These are phyloP conservation scores for Exophiala sideris DNA, from an alignment of 2,329 filamentous ascomycete species.

Conservation along the genomic window DNA sequence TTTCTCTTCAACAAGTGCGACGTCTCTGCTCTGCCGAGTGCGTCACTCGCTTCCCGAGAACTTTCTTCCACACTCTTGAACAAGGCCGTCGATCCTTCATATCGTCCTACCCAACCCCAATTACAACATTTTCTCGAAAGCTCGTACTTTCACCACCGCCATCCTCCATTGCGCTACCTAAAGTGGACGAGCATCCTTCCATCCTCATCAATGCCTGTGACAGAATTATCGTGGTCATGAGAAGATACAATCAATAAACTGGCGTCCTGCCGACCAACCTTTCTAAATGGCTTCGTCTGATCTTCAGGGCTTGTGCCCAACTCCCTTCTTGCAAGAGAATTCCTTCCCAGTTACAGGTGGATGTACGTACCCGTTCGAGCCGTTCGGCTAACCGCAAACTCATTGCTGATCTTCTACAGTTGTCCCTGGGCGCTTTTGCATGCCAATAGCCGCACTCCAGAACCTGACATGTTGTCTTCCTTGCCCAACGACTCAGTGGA, in stretches of 20 bases:
- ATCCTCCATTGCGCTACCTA: conserved; percentile 5
- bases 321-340: conserved; percentile 65
- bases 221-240: conserved; percentile 16
- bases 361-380: conserved; percentile 53
- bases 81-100: conserved; percentile 8
- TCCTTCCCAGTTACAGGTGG: conserved; percentile 61
- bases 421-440: conserved; percentile 60
- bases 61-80: conserved; percentile 3
- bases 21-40: conserved; percentile 11
- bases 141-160: background rate
- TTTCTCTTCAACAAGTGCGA: conserved; percentile 11
- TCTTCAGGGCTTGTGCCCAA: conserved; percentile 54
- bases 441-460: conserved; percentile 42
- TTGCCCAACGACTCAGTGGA: conserved; percentile 81
- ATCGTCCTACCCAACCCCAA: conserved; percentile 16
- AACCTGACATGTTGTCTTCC: conserved; percentile 75
- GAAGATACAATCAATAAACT: conserved; percentile 13
- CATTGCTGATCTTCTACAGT: conserved; percentile 46
- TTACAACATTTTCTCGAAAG: conserved; percentile 8
- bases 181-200: background rate
- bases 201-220: background rate
- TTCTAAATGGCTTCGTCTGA: conserved; percentile 13
- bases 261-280: conserved; percentile 13
- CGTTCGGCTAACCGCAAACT: conserved; percentile 2
- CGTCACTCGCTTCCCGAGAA: conserved; percentile 10